A percentile compares a stretch with the other conserved stretches of the same genome.
Conservation (phyloP, 108 stramenopile species). For the Poteriospumella lacustris region DNA sequence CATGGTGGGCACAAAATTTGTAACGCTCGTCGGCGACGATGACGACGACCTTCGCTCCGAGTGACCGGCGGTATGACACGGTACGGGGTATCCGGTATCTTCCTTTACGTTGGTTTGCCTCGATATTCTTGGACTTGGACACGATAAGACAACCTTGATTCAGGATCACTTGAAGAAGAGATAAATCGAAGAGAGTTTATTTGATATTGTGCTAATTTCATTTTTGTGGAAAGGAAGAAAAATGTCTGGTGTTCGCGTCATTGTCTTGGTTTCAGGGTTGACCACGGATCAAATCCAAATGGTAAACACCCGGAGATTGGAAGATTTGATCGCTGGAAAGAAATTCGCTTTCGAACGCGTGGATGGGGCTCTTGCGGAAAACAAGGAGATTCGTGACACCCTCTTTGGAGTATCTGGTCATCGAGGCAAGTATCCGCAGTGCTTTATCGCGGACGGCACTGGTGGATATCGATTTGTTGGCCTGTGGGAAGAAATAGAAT, state of each 20-base stretch:
- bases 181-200: no score
- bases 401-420: conserved; percentile 15
- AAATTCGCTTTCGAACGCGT: neutral
- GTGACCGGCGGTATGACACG: no score
- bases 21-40: no score
- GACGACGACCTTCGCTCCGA: no score
- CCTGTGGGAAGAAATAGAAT: conserved; percentile 23
- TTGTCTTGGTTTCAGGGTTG: neutral
- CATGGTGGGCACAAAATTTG: no score
- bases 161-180: no score
- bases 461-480: conserved; percentile 16
- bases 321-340: neutral
- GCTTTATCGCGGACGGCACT: neutral
- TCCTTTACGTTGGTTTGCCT: no score
- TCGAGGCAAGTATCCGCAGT: conserved; percentile 24
- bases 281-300: conserved; percentile 11
- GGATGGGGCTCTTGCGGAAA: neutral
- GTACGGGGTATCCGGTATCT: no score
- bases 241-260: neutral
- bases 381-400: conserved; percentile 17
- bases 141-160: no score
- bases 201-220: no score
- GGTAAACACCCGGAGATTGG: neutral
- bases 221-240: no score
- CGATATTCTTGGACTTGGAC: no score